These are phyloP conservation scores for Salvia rosmarinus DNA, from an alignment of 257 asterid genomes.

Conservation along the genomic window DNA sequence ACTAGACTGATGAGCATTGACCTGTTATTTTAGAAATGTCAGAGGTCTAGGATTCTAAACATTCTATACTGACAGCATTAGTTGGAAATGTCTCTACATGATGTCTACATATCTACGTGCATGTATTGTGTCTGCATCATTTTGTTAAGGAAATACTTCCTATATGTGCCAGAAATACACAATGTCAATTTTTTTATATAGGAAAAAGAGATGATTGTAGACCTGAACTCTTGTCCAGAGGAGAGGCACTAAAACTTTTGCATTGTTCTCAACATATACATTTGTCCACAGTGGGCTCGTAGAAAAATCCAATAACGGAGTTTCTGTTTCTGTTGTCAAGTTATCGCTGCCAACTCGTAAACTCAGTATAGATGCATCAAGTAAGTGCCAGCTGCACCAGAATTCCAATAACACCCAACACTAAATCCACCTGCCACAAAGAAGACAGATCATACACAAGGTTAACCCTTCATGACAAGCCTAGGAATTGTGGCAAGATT, in stretches of 20 bases:
- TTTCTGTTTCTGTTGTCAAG: conserved; percentile 91
- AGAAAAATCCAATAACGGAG: conserved; percentile 93
- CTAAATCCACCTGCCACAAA: conserved; percentile 83
- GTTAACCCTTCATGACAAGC: conserved; percentile 24
- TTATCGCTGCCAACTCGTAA: conserved; percentile 87
- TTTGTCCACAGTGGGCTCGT: conserved; percentile 93
- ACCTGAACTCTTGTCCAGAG: conserved; percentile 99
- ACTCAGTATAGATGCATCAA: conserved; percentile 90
- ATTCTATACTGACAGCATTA: background rate
- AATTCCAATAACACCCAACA: conserved; percentile 83
- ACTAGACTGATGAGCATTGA: conserved; percentile 6
- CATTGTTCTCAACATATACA: conserved; percentile 93
- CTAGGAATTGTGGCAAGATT: conserved; percentile 4
- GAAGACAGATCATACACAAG: conserved; percentile 33
- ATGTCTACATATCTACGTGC: background rate
- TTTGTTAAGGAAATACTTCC: background rate
- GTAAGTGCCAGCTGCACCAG: conserved; percentile 99
- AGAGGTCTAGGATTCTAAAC: conserved; percentile 2
- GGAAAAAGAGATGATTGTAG: conserved; percentile 34
- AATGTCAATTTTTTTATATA: conserved; percentile 6
- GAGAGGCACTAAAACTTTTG: conserved; percentile 92
- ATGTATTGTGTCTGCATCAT: conserved; percentile 12
- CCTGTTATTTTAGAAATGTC: background rate
- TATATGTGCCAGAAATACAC: conserved; percentile 9
- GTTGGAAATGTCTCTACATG: background rate